Percentiles rank a stretch among this genome's conserved stretches.
phyloP scores from a whole-genome alignment of 495 filamentous ascomycete species.

The Aspergillus sclerotiicarbonarius region DNA sequence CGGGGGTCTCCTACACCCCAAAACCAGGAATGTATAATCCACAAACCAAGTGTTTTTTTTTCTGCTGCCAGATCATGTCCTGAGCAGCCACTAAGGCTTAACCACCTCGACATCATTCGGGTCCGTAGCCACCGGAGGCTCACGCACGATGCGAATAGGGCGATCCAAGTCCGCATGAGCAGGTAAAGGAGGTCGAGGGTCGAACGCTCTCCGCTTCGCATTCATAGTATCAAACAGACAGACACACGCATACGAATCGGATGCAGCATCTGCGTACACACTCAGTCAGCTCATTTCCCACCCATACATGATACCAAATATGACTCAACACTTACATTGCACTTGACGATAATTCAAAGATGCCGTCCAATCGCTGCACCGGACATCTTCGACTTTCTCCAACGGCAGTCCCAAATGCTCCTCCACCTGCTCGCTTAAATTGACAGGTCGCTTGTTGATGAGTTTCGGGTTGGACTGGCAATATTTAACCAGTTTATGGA shows the following conservation, averaged over 20 bases:
- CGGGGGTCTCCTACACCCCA: too few species aligned
- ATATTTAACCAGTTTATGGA: constrained; percentile 72
- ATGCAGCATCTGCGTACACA: constrained; percentile 63
- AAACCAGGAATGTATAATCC: neutral
- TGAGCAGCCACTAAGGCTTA: neutral
- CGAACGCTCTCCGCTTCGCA: constrained; percentile 58
- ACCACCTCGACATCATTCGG: constrained; percentile 10
- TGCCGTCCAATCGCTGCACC: constrained; percentile 69
- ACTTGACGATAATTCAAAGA: constrained; percentile 64
- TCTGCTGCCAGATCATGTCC: neutral
- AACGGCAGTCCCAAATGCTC: constrained; percentile 74
- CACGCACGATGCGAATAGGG: constrained; percentile 54
- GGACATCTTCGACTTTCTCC: constrained; percentile 65
- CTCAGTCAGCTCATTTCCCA: constrained; percentile 1
- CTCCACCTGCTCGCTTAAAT: constrained; percentile 64
- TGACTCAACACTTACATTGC: constrained; percentile 54
- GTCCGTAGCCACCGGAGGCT: constrained; percentile 12
- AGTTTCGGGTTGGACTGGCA: constrained; percentile 46
- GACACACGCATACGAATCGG: constrained; percentile 77
- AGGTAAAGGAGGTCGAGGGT: constrained; percentile 69
- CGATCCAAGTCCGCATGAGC: constrained; percentile 61
- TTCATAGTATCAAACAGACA: constrained; percentile 71
- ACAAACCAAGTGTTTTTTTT: neutral
- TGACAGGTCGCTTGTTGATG: constrained; percentile 65
- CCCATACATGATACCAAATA: neutral